Percentiles rank a stretch among this genome's conserved stretches.
Evolutionary conservation across 345 rosid species (phyloP).

Genomic region (Acer negundo): DNA sequence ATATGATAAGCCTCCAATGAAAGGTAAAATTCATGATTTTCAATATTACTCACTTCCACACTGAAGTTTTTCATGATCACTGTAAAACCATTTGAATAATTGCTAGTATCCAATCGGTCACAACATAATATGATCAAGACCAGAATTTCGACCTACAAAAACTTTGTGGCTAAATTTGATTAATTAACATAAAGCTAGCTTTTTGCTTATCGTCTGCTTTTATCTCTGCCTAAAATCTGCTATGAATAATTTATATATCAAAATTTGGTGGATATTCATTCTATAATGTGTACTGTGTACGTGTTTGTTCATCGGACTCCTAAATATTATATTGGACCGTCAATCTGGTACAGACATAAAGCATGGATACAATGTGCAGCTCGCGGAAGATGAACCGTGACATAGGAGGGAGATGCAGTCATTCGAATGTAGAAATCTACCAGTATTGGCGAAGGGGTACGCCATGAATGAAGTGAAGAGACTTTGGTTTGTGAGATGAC

Average conservation of each 20-base stretch:
- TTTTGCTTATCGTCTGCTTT: too few species aligned
- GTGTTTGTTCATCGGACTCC: constrained; percentile 19
- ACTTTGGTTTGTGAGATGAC: not conserved
- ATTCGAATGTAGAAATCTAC: not conserved
- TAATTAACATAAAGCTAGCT: too few species aligned
- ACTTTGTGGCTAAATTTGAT: not conserved
- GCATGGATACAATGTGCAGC: constrained; percentile 57
- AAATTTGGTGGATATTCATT: constrained; percentile 6
- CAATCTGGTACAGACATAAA: constrained; percentile 56
- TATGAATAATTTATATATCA: not conserved
- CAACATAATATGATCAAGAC: not conserved
- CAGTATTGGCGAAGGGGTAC: not conserved
- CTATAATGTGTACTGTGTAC: not conserved
- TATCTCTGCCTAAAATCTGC: too few species aligned
- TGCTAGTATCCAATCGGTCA: not conserved
- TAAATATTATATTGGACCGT: constrained; percentile 13
- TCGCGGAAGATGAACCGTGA: constrained; percentile 57
- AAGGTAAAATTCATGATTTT: constrained; percentile 40
- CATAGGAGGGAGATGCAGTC: not conserved
- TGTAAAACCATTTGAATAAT: not conserved
- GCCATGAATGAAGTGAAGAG: not conserved
- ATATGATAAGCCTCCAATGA: constrained; percentile 47
- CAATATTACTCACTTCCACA: not conserved
- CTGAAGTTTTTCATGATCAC: not conserved
- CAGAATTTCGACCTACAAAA: not conserved